Conservation (phyloP, 257 asterid genomes). For the Fraxinus pennsylvanica region DNA sequence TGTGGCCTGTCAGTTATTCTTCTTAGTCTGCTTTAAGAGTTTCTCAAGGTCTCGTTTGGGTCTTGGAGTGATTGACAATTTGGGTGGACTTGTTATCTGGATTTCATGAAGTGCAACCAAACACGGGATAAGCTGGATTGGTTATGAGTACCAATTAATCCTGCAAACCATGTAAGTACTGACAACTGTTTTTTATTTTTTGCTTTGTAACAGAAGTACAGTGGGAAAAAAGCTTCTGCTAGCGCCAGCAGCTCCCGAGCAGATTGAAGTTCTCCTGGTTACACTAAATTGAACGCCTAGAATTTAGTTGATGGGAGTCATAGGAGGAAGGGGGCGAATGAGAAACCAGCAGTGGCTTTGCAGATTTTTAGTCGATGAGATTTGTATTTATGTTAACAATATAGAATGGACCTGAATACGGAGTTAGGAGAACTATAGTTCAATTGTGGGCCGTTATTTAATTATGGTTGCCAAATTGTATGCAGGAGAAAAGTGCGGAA, state of each 20-base stretch:
- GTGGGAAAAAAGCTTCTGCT: conserved; percentile 59
- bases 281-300: conserved; percentile 5
- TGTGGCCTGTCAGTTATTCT: background rate
- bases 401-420: conserved; percentile 18
- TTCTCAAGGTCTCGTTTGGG: background rate
- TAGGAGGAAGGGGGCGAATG: conserved; percentile 6
- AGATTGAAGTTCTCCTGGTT: conserved; percentile 48
- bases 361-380: conserved; percentile 36
- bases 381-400: conserved; percentile 45
- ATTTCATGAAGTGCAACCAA: background rate
- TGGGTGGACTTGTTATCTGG: background rate
- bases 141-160: background rate
- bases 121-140: background rate
- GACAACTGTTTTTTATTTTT: conserved; percentile 5
- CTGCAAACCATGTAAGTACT: background rate
- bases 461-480: conserved; percentile 38
- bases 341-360: conserved; percentile 25
- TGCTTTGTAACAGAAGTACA: conserved; percentile 61
- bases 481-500: conserved; percentile 29
- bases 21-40: background rate
- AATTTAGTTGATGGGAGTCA: conserved; percentile 1
- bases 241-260: conserved; percentile 58
- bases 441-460: conserved; percentile 37
- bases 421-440: conserved; percentile 33
- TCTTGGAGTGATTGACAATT: background rate